Evolutionary conservation across 768 basidiomycete species (phyloP), one percentile per base, ranked within the genome.

Genomic region (Leucosporidium creatinivorum): DNA sequence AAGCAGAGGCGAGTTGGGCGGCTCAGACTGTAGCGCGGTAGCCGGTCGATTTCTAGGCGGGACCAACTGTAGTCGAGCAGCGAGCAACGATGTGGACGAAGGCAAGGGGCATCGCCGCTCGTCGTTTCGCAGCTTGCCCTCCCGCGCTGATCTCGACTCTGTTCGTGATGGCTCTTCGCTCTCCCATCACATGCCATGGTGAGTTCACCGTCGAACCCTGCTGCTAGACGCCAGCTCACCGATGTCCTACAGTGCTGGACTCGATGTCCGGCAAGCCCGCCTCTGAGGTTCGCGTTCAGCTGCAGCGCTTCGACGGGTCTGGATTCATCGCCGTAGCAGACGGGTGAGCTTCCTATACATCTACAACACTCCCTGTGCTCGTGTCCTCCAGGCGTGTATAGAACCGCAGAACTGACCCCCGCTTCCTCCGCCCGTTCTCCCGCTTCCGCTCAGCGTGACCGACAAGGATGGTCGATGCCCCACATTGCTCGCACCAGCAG

Each of bases 161-260:
- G 8, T 44, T 44, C 39, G 39, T 44, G 59, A 33, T 44, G 50
- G 15, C 30, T 3, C 19, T 18, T 0, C 66, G 68, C 18, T 77
- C 77, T 19, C 76, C 77, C 28, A 77, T 77, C 66, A 76, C 77
- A 48, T 77, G 77, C 66, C 77, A 77, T 47, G 76, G 76, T 76
- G 2, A 10, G 57, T 44, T 15, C n/a, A 5, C 36, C 13, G 15
- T 25, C 44, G 30, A 0, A 33, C 4, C 21, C 21, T 33, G 19
- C 54, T 63, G n/a, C 6, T 8, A 44, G 3, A 3, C 28, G 30
- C 39, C 8, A 26, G 19, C 19, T 56, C 18, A 56, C 57, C 18
- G 9, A 4, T 13, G 23, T 9, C 54, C 31, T 50, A 25, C 72
- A 77, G 77, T 77, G 26, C 76, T 77, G 62, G 77, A 77, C 69